phyloP scores from a whole-genome alignment of 345 rosid genomes.

The Bruguiera gymnorhiza region DNA sequence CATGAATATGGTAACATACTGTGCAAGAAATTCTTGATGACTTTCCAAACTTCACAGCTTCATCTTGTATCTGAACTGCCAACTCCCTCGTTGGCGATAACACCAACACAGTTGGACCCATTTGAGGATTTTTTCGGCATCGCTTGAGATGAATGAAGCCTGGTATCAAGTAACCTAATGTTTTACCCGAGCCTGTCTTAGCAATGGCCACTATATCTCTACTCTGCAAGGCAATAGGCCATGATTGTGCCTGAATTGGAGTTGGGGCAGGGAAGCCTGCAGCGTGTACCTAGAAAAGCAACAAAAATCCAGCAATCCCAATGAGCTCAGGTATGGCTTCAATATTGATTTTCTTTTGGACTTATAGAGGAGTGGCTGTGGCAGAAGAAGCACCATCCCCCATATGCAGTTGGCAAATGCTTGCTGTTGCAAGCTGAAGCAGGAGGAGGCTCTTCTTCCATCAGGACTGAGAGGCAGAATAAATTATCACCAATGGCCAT shows the following conservation, averaged over 20 bases:
- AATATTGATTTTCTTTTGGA: slow-evolving; percentile 41
- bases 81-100: slow-evolving; percentile 96
- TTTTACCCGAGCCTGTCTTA: slow-evolving; percentile 97
- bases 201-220: slow-evolving; percentile 96
- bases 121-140: slow-evolving; percentile 52
- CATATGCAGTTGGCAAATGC: slow-evolving; percentile 69
- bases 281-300: slow-evolving; percentile 76
- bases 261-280: slow-evolving; percentile 97
- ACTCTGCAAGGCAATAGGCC: slow-evolving; percentile 92
- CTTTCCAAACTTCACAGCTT: slow-evolving; percentile 89
- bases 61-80: slow-evolving; percentile 94
- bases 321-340: slow-evolving; percentile 54
- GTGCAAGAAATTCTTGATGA: slow-evolving; percentile 85
- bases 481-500: slow-evolving; percentile 83
- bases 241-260: slow-evolving; percentile 99
- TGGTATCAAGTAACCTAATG: slow-evolving; percentile 88
- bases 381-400: slow-evolving; percentile 99
- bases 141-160: slow-evolving; percentile 82
- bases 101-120: slow-evolving; percentile 92
- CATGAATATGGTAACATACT: slow-evolving; percentile 38
- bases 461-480: slow-evolving; percentile 62
- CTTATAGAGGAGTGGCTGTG: slow-evolving; percentile 46
- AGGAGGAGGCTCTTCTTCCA: slow-evolving; percentile 94
- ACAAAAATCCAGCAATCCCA: slow-evolving; percentile 51
- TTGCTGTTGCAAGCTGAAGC: slow-evolving; percentile 82